Evolutionary conservation across 2,329 filamentous ascomycete genomes (phyloP).

Genomic region (Hymenoscyphus fructigenus): DNA sequence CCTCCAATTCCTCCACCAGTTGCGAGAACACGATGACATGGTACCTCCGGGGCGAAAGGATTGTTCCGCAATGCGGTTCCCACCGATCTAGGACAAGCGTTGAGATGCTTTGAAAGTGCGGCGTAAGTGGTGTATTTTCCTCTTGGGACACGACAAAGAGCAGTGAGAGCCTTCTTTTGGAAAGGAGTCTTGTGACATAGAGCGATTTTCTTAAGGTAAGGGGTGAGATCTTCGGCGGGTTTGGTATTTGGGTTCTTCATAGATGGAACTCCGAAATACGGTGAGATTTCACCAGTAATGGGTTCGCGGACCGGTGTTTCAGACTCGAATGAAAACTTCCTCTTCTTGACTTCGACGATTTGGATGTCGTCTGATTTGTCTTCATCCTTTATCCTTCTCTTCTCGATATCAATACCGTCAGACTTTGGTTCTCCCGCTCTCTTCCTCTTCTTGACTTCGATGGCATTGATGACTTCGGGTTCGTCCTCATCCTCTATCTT

Average conservation of each 20-base stretch:
- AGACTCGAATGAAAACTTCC: neutral
- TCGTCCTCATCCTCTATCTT: neutral
- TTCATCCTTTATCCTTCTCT: neutral
- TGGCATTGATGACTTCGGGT: no score
- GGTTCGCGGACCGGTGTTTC: neutral
- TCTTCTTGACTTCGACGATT: neutral
- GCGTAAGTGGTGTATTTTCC: conserved; percentile 62
- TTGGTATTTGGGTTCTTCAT: neutral
- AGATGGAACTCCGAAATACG: neutral
- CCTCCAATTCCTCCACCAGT: conserved; percentile 52
- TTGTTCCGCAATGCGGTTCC: conserved; percentile 60
- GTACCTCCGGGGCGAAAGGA: conserved; percentile 62
- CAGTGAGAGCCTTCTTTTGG: conserved; percentile 65
- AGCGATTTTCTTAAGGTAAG: conserved; percentile 29
- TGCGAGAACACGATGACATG: conserved; percentile 60
- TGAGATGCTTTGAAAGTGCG: conserved; percentile 53
- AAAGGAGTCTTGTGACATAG: conserved; percentile 45
- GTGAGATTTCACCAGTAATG: neutral
- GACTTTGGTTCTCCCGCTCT: no score
- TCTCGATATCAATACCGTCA: neutral
- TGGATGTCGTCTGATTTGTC: no score
- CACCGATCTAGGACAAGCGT: conserved; percentile 60
- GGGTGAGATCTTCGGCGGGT: conserved; percentile 19
- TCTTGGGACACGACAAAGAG: conserved; percentile 59
- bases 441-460: no score